Evolutionary conservation across 2,329 filamentous ascomycete genomes (phyloP).

Genomic region (Trichoderma arundinaceum): DNA sequence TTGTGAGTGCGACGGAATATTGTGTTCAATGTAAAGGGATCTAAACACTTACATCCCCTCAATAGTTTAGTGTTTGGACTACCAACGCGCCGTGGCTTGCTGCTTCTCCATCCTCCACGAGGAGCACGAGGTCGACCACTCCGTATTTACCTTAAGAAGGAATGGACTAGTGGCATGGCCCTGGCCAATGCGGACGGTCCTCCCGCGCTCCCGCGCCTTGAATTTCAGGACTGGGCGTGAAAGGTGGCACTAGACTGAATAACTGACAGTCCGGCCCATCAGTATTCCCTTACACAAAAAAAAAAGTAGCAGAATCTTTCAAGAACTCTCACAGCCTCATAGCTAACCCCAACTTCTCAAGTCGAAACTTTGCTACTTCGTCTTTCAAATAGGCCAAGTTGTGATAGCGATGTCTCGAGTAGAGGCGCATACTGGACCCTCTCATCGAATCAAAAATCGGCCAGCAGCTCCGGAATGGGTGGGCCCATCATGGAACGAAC

Average conservation of each 20-base stretch:
- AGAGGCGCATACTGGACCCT: conserved; percentile 19
- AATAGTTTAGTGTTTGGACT: conserved; percentile 8
- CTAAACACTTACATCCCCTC: background rate
- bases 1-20: background rate
- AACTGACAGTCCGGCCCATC: background rate
- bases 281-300: background rate
- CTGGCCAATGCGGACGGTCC: conserved; percentile 30
- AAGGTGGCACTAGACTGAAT: conserved; percentile 2
- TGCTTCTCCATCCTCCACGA: background rate
- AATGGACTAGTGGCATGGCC: conserved; percentile 18
- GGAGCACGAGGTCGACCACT: background rate
- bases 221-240: conserved; percentile 11
- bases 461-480: conserved; percentile 15
- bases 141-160: conserved; percentile 16
- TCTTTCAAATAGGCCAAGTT: background rate
- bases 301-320: background rate
- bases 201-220: conserved; percentile 33
- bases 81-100: conserved; percentile 5
- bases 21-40: conserved; percentile 1
- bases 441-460: background rate
- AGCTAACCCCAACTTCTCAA: background rate
- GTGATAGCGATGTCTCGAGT: conserved; percentile 34
- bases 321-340: too few species aligned
- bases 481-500: background rate
- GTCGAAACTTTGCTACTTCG: background rate